These are phyloP conservation scores for Mayamaea pseudoterrestris DNA, from an alignment of 108 stramenopile species.

Conservation along the genomic window DNA sequence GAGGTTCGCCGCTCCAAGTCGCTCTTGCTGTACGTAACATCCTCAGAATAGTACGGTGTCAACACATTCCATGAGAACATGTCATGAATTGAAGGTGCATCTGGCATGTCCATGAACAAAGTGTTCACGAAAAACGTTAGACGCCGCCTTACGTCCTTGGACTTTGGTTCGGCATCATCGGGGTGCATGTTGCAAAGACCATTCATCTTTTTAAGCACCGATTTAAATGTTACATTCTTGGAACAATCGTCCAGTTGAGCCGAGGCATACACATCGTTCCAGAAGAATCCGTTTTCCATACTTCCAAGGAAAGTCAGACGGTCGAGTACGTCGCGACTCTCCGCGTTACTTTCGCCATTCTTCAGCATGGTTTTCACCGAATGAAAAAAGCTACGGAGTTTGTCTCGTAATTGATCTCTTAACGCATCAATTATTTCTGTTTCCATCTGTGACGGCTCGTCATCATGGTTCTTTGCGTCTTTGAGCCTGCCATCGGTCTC, in stretches of 20 bases:
- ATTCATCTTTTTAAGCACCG: constrained; percentile 76
- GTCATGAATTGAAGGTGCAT: constrained; percentile 88
- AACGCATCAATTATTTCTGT: constrained; percentile 66
- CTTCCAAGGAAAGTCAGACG: constrained; percentile 77
- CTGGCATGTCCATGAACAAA: constrained; percentile 97
- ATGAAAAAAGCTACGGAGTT: constrained; percentile 60
- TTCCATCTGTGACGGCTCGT: constrained; percentile 6
- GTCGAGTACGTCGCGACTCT: constrained; percentile 64
- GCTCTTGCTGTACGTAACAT: constrained; percentile 84
- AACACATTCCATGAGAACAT: constrained; percentile 96
- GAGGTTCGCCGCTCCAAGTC: constrained; percentile 88
- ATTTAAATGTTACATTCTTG: constrained; percentile 57
- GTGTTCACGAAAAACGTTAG: constrained; percentile 97
- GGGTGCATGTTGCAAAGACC: constrained; percentile 88
- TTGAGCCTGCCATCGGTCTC: constrained; percentile 19
- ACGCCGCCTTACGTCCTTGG: constrained; percentile 87
- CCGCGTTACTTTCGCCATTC: constrained; percentile 23
- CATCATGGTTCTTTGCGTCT: constrained; percentile 10
- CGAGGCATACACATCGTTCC: constrained; percentile 92
- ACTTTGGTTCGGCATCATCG: constrained; percentile 92
- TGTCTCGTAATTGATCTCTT: constrained; percentile 84
- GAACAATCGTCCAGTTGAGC: constrained; percentile 74
- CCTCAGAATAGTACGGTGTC: constrained; percentile 96
- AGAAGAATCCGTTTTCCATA: constrained; percentile 93
- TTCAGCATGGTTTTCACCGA: constrained; percentile 74